Evolutionary conservation across 495 filamentous ascomycete species (phyloP), one percentile per base, ranked within the genome.

Genomic region (Cercophora samala): DNA sequence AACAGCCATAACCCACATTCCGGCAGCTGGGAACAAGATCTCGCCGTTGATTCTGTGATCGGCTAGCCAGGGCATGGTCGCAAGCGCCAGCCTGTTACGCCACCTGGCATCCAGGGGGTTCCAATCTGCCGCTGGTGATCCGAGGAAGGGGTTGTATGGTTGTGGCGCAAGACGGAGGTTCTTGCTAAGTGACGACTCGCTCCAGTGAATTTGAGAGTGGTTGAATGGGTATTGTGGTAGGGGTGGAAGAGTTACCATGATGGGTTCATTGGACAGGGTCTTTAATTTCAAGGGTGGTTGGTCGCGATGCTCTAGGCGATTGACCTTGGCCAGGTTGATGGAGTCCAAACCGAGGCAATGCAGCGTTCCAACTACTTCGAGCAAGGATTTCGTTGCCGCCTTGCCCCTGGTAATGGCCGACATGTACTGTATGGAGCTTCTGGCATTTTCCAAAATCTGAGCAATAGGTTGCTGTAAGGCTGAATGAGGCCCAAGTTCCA

Each of bases 401-500:
- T 74, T 58, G 5, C 69, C 68, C 4, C 76, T 70, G 5, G 65
- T 24, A 63, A 77, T 21, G 25, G 18, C 8, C 25, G 42, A 22
- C 25, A 58, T 8, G 60, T 67, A 75, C 8, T 46, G 9, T 15
- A 77, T 64, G 11, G 11, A 13, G 54, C 9, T 5, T 8, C 54
- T 19, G 17, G 24, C 32, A 11, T 68, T 68, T 22, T 65, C 22
- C 24, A 78, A 17, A 1, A 63, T 76, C 24, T 77, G 64, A 4
- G 25, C 17, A 0, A 66, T 64, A 4, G 76, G 72, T 2, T 80
- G 78, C 59, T 78, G 74, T 6, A 85, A 70, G 1, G 82, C 78
- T 5, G 80, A 75, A 60, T 85, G 84, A 0, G 83, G 82, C 0
- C 84, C 84, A 55, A 85, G 62, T 59, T 86, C 84, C 1, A 85